Evolutionary conservation across 352 stramenopile genomes (phyloP).

Genomic region (Pythium sukuiense): DNA sequence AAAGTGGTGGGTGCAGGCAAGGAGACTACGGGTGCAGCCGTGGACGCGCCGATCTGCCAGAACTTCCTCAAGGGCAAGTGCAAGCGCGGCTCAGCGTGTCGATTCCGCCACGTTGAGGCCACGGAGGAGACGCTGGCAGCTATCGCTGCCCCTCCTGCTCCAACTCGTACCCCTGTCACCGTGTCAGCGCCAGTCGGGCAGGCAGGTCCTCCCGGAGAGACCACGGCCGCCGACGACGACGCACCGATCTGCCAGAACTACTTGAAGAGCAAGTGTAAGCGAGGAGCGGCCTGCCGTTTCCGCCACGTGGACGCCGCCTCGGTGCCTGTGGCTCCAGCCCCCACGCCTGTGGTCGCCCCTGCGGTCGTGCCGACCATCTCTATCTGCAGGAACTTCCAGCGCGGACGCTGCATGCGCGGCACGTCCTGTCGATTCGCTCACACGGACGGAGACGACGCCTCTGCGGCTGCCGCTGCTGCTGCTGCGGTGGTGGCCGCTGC

Average conservation of each 20-base stretch:
- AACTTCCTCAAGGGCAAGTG: slow-evolving; percentile 45
- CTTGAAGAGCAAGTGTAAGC: slow-evolving; percentile 38
- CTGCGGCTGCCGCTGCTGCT: background rate
- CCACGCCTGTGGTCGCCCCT: background rate
- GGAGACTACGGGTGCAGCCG: background rate
- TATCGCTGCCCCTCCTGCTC: background rate
- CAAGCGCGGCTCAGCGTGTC: slow-evolving; percentile 38
- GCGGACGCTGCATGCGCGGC: slow-evolving; percentile 27
- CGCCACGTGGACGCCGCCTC: slow-evolving; percentile 22
- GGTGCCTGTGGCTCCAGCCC: background rate
- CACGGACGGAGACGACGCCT: slow-evolving; percentile 10
- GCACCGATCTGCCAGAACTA: slow-evolving; percentile 34
- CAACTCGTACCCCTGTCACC: background rate
- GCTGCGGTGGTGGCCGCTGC: background rate
- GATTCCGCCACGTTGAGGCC: slow-evolving; percentile 31
- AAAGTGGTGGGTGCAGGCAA: background rate
- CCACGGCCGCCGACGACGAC: slow-evolving; percentile 7
- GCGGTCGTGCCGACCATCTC: slow-evolving; percentile 26
- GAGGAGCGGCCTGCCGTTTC: slow-evolving; percentile 31
- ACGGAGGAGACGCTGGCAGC: background rate
- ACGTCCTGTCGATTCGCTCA: slow-evolving; percentile 34
- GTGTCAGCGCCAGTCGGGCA: background rate
- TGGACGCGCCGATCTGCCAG: slow-evolving; percentile 24
- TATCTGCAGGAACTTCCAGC: slow-evolving; percentile 32
- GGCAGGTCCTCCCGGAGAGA: background rate